Evolutionary conservation across 192 early-diverging fungal species (phyloP).

Genomic region (Coemansia sp.): DNA sequence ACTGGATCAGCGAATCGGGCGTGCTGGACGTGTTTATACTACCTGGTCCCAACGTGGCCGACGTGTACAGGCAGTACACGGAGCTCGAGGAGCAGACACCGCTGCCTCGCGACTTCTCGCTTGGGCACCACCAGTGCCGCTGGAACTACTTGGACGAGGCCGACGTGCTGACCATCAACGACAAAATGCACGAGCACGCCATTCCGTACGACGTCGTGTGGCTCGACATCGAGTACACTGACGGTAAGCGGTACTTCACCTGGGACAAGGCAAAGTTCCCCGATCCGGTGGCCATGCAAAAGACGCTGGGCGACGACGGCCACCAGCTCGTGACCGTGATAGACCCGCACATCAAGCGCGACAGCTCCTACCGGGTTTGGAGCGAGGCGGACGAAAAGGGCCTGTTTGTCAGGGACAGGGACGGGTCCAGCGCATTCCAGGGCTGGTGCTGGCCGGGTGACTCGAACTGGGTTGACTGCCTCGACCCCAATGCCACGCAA

Average conservation of each 20-base stretch:
- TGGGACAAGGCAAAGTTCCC: conserved; percentile 94
- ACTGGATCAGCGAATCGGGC: conserved; percentile 94
- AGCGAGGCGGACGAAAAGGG: conserved; percentile 70
- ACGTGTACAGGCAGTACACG: conserved; percentile 68
- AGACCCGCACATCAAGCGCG: conserved; percentile 95
- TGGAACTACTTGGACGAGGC: conserved; percentile 96
- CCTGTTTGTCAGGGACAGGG: conserved; percentile 73
- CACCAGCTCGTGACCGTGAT: conserved; percentile 87
- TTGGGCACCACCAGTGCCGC: conserved; percentile 94
- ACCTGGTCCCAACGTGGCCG: conserved; percentile 60
- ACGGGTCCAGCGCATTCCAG: conserved; percentile 67
- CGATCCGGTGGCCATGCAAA: conserved; percentile 77
- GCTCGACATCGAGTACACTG: conserved; percentile 99
- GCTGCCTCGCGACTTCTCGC: conserved; percentile 83
- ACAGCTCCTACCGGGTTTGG: conserved; percentile 65
- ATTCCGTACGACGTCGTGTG: conserved; percentile 98
- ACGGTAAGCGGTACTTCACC: conserved; percentile 95
- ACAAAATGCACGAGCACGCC: conserved; percentile 79
- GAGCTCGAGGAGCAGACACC: conserved; percentile 72
- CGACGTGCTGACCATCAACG: conserved; percentile 82
- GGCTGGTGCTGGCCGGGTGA: conserved; percentile 98
- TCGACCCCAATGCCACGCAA: conserved; percentile 64
- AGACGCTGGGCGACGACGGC: conserved; percentile 62
- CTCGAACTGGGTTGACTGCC: conserved; percentile 91
- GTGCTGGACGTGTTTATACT: conserved; percentile 85